Evolutionary conservation across 208 protist genomes (phyloP), one percentile per base, ranked within the genome.

Genomic region (Crithidia fasciculata): DNA sequence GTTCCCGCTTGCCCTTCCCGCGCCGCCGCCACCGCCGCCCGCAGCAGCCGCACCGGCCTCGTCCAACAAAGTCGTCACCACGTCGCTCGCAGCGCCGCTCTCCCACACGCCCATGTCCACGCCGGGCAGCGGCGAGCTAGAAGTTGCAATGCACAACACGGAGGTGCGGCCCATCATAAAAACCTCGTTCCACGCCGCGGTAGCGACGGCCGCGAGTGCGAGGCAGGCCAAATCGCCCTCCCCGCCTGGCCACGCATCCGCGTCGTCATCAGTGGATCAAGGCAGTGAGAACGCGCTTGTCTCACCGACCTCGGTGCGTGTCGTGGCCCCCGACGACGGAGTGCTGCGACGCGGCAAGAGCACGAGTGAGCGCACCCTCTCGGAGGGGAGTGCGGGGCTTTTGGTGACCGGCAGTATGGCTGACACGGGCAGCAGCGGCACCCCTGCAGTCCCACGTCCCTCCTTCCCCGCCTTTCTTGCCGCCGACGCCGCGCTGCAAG

Each of bases 401-500:
- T 8, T 12, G 45, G 36, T 36, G 2, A 5, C 7, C 44, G 47
- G 19, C 2, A 10, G 18, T 6, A 40, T 37, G 36, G 5, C 56
- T 7, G 58, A 8, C 41, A 41, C 41, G 41, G 37, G 45, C 15
- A 47, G 12, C 69, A n/a, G 52, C 47, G 9, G 15, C 9, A 40
- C 1, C 0, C 45, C 49, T 16, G 52, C 62, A 7, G 56, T 68
- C 0, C 67, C 60, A 2, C 69, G 69, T 2, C 69, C 67, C 0
- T 74, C 72, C 39, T 73, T 75, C 43, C 63, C 64, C 4, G 66
- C 47, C 43, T 47, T 67, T 18, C 18, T 50, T 7, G 57, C 74
- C 6, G 65, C 66, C 18, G 74, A 78, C 59, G 62, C 19, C 47
- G 58, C 53, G 18, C 40, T 69, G 56, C 57, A 19, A 0, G 66